Evolutionary conservation across 345 rosid species (phyloP).

Genomic region (Lumnitzera littorea): DNA sequence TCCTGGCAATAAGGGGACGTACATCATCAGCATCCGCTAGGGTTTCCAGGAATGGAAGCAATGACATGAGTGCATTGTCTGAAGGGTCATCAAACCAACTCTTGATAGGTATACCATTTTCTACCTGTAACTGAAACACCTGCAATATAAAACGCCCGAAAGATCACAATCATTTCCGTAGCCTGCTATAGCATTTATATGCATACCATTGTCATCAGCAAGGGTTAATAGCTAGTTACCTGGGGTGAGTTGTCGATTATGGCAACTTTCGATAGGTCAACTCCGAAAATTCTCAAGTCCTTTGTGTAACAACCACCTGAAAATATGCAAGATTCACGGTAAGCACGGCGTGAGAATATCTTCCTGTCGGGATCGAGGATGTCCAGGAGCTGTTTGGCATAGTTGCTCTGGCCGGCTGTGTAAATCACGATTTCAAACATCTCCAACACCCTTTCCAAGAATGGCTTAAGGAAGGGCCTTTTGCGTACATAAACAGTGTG

Average conservation of each 20-base stretch:
- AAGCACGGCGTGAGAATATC: slow-evolving; percentile 20
- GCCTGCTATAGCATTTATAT: no score
- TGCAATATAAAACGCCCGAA: slow-evolving; percentile 28
- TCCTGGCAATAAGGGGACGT: slow-evolving; percentile 85
- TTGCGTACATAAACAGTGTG: slow-evolving; percentile 20
- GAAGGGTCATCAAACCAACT: slow-evolving; percentile 93
- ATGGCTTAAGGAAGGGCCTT: slow-evolving; percentile 18
- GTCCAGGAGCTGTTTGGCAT: slow-evolving; percentile 21
- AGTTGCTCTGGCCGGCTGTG: slow-evolving; percentile 17
- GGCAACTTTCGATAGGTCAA: slow-evolving; percentile 15
- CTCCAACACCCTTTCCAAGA: slow-evolving; percentile 23
- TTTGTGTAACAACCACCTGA: slow-evolving; percentile 19
- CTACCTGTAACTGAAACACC: slow-evolving; percentile 90
- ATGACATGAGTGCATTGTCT: slow-evolving; percentile 70
- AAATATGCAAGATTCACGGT: slow-evolving; percentile 18
- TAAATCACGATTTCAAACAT: slow-evolving; percentile 21
- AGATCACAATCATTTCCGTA: neutral
- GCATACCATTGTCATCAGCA: neutral
- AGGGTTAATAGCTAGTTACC: slow-evolving; percentile 1
- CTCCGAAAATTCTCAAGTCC: slow-evolving; percentile 16
- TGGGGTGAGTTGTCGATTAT: slow-evolving; percentile 21
- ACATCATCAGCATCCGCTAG: slow-evolving; percentile 82
- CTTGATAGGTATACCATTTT: slow-evolving; percentile 93
- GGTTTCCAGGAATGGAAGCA: slow-evolving; percentile 90
- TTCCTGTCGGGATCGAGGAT: slow-evolving; percentile 19